These are phyloP conservation scores for Penicillium sp. DNA, from an alignment of 2,329 filamentous ascomycete genomes.

Conservation along the genomic window DNA sequence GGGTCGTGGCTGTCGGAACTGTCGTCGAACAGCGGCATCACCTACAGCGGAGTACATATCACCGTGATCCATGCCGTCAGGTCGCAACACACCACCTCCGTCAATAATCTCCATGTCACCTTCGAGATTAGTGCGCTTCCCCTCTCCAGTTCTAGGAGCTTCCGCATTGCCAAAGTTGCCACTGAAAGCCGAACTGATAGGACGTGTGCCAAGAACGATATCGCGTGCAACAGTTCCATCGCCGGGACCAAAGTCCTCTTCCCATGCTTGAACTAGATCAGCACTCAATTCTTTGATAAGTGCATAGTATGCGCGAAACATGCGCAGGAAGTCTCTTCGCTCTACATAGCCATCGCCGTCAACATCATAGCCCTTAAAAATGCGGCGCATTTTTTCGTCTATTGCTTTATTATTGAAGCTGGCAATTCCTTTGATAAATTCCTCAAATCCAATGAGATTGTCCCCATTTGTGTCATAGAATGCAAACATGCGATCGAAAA, in stretches of 20 bases:
- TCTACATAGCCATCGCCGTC: conserved; percentile 82
- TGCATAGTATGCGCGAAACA: conserved; percentile 89
- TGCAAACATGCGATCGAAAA: conserved; percentile 93
- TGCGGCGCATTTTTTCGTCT: conserved; percentile 64
- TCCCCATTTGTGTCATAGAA: conserved; percentile 94
- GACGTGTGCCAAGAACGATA: conserved; percentile 69
- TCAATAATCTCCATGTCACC: conserved; percentile 64
- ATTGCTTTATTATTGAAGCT: conserved; percentile 56
- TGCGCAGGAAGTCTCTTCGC: conserved; percentile 80
- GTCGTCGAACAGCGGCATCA: conserved; percentile 38
- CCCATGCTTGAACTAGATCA: conserved; percentile 73
- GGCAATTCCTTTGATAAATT: conserved; percentile 81
- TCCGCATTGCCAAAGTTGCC: conserved; percentile 64
- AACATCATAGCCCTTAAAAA: conserved; percentile 88
- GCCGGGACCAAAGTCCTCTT: conserved; percentile 71
- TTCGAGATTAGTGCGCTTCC: conserved; percentile 60
- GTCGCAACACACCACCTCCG: conserved; percentile 56
- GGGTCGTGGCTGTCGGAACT: not conserved
- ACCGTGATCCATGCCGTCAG: conserved; percentile 58
- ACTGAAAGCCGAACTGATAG: conserved; percentile 73
- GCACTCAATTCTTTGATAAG: conserved; percentile 85
- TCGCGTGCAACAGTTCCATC: conserved; percentile 61
- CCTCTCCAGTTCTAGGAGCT: conserved; percentile 58
- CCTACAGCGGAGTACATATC: conserved; percentile 59
- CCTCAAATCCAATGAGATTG: conserved; percentile 83